Base-by-base conservation (phyloP, 1,139 yeast genomes). In the Magnusiomyces paraingens region DNA sequence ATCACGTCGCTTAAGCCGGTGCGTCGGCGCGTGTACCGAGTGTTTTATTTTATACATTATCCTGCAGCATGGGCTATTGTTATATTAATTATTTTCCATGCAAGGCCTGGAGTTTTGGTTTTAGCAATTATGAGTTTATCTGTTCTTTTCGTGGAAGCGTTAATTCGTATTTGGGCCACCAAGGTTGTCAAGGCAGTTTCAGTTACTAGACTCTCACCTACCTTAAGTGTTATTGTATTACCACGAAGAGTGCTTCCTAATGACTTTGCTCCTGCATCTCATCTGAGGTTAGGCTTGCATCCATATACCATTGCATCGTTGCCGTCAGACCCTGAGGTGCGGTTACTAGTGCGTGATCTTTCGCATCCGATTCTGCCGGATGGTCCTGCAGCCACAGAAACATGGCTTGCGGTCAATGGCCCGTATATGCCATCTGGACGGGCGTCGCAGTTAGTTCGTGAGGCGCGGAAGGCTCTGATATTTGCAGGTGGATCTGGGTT, bases 401-500 rank as follows among this genome's bases (percentile, higher is more conserved):
- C 32, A 44, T 12, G 51, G 49, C 40, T 55, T 44, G 53, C 64
- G 1, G 53, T 67, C 2, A 56, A 57, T 47, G 72, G 73, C 0
- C 75, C 74, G 0, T 71, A 59, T 53, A 4, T 26, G 32, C 32
- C 32, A 8, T 26, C 32, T 4, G 32, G 32, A 8, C 32, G 32
- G 32, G 32, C 32, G 32, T 26, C 32, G 32, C 32, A 8, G 32
- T 5, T 26, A 8, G 32, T 26, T 4, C 32, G 32, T 4, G 32
- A 47, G 1, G 82, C 81, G 0, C 77, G 77, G 44, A 75, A 79
- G 52, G 79, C 83, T 0, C 67, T 77, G 10, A 76, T 89, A 8
- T 69, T 89, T 2, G 86, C 90, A 39, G 97, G 96, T 8, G 97
- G 97, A 0, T 81, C 95, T 0, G 97, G 96, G 0, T 78, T 90